phyloP scores from a whole-genome alignment of 257 asterid genomes.

The Solanum chiquidenum region DNA sequence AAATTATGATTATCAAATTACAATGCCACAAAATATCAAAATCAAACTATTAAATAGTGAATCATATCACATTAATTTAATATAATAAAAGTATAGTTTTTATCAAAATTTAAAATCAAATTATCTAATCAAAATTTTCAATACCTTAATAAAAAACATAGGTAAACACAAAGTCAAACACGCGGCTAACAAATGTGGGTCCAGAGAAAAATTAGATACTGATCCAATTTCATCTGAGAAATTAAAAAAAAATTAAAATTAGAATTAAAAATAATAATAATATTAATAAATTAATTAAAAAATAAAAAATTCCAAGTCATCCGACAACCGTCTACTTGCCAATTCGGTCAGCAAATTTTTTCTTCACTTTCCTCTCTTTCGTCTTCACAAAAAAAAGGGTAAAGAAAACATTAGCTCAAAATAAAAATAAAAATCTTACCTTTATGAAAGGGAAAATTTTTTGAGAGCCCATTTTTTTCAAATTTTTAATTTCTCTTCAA shows the following conservation, averaged over 20 bases:
- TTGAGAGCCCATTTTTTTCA: neutral
- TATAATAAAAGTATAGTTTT: neutral
- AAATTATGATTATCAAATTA: neutral
- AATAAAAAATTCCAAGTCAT: neutral
- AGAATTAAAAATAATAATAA: neutral
- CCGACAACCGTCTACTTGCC: constrained; percentile 25
- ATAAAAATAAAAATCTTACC: constrained; percentile 1
- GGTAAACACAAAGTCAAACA: neutral
- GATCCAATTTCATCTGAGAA: neutral
- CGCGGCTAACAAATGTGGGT: neutral
- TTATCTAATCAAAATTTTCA: neutral
- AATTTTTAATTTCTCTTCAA: neutral
- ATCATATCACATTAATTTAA: neutral
- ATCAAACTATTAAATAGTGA: too few relatives aligned
- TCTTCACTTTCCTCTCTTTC: neutral
- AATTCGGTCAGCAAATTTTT: constrained; percentile 19
- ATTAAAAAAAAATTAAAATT: neutral
- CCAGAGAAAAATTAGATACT: neutral
- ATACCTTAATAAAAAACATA: neutral
- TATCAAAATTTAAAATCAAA: neutral
- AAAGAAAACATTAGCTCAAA: neutral
- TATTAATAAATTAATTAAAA: neutral
- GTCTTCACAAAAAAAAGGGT: neutral
- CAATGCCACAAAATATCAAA: neutral
- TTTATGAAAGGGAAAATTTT: neutral